Conservation (phyloP, 2,329 filamentous ascomycete species). For the Calonectria naviculata region DNA sequence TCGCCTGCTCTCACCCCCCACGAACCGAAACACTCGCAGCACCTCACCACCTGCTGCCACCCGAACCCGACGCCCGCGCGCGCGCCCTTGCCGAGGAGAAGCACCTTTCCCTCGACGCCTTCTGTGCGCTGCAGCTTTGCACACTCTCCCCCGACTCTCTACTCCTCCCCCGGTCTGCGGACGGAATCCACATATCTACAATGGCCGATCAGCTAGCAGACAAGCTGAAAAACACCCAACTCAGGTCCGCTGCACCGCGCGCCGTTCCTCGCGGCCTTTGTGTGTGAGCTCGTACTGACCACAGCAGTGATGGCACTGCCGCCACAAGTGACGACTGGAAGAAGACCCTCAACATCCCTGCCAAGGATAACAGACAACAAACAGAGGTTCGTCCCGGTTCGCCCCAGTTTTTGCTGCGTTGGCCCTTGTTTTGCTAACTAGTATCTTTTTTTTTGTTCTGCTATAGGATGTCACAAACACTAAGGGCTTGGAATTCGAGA, state of each 20-base stretch:
- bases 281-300: conserved; percentile 48
- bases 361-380: conserved; percentile 81
- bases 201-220: conserved; percentile 60
- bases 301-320: conserved; percentile 59
- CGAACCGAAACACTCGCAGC: conserved; percentile 17
- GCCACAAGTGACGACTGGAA: conserved; percentile 75
- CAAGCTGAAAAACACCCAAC: conserved; percentile 54
- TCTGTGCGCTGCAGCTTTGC: conserved; percentile 34
- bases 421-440: conserved; percentile 29
- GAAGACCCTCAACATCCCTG: conserved; percentile 75
- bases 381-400: conserved; percentile 70
- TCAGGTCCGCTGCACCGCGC: conserved; percentile 50
- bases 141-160: conserved; percentile 28
- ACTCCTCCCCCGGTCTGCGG: conserved; percentile 37
- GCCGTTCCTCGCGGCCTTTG: conserved; percentile 28
- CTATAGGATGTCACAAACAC: conserved; percentile 94
- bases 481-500: conserved; percentile 97
- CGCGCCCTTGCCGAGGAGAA: conserved; percentile 24
- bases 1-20: conserved; percentile 9
- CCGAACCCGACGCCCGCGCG: conserved; percentile 21
- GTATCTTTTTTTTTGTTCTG: conserved; percentile 20
- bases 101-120: not conserved
- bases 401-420: conserved; percentile 6
- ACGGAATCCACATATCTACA: conserved; percentile 43
- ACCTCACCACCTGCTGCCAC: conserved; percentile 32